Base-by-base conservation (phyloP, 345 rosid species). In the Citrus sp. region DNA sequence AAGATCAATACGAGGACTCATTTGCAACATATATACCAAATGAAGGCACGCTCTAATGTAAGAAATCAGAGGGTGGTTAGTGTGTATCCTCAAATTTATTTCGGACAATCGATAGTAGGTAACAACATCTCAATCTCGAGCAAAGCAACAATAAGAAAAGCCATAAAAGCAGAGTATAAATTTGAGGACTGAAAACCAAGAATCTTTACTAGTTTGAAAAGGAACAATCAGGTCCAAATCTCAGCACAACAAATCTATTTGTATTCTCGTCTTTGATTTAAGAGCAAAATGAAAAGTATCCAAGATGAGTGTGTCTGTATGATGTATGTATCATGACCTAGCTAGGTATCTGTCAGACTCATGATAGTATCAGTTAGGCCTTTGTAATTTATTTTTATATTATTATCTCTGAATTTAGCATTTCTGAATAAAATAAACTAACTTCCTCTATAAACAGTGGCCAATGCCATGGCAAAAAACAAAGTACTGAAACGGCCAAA, bases 181-280 rank as follows among this genome's bases (percentile, higher is more conserved):
- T 7, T 24, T 25, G 25, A 25, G 24, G 40, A 67, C 10, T 30
- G 46, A 12, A 14, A 40, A 19, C 46, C 55, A 58, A 7, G 30
- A 56, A 34, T 49, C 74, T 46, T 24, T 6, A 12, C 38, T 28
- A n/a, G 40, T 34, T 56, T 60, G 49, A 3, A 35, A 38, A 63
- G 70, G 27, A 79, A 67, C 18, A 27, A 68, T 76, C 30, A 32
- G 21, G 22, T 76, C 37, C 13, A n/a, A 59, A 59, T 66, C 77
- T 25, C 38, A 32, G 49, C 13, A 70, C 68, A 70, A 60, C 2
- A 35, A 56, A 60, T 70, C 80, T 80, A 80, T 83, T 83, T 69
- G 81, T 77, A 37, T 42, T 73, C 71, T 74, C 77, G 70, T 73
- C 66, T 80, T 38, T 68, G 71, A 67, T 60, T 67, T 76, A 72